A percentile compares a stretch with the other conserved stretches of the same genome.
These are phyloP conservation scores for Ramaria sp. DNA, from an alignment of 768 basidiomycete species.

Conservation along the genomic window DNA sequence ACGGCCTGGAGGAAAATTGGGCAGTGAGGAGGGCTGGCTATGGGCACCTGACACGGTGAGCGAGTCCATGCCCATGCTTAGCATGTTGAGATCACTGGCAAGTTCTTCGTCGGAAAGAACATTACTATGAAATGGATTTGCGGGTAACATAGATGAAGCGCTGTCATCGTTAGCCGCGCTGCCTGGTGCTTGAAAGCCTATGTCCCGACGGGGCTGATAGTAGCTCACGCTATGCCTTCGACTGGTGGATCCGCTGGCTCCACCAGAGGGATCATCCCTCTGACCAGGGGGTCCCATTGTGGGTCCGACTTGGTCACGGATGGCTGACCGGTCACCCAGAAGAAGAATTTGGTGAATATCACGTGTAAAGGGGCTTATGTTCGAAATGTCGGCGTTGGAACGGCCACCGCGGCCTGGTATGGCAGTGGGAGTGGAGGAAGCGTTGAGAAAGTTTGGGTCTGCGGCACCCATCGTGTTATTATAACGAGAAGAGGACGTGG, in stretches of 20 bases:
- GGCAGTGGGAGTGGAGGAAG: slow-evolving; percentile 19
- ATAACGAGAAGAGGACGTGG: slow-evolving; percentile 2
- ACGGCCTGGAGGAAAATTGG: slow-evolving; percentile 51
- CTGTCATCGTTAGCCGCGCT: slow-evolving; percentile 33
- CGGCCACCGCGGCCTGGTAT: slow-evolving; percentile 20
- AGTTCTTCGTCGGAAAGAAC: slow-evolving; percentile 74
- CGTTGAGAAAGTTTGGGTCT: slow-evolving; percentile 4
- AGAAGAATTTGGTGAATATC: slow-evolving; percentile 66
- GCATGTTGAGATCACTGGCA: slow-evolving; percentile 46
- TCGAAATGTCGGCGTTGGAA: slow-evolving; percentile 45
- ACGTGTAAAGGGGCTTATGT: slow-evolving; percentile 79
- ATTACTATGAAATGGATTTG: slow-evolving; percentile 4
- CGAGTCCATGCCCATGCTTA: slow-evolving; percentile 35
- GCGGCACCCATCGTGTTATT: not conserved
- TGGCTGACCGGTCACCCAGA: slow-evolving; percentile 59
- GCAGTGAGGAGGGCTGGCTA: slow-evolving; percentile 65
- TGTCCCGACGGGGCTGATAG: slow-evolving; percentile 61
- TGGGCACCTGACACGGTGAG: slow-evolving; percentile 18
- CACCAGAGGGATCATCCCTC: slow-evolving; percentile 21
- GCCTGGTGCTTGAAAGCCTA: slow-evolving; percentile 57
- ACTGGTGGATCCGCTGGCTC: slow-evolving; percentile 73
- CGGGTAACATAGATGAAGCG: slow-evolving; percentile 1
- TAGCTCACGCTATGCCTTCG: slow-evolving; percentile 76
- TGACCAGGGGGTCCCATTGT: slow-evolving; percentile 37
- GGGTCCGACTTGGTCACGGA: slow-evolving; percentile 41